Percentiles rank a stretch among this genome's conserved stretches.
phyloP scores from a whole-genome alignment of 73 alveolate species.

The Paramecium sonneborni region DNA sequence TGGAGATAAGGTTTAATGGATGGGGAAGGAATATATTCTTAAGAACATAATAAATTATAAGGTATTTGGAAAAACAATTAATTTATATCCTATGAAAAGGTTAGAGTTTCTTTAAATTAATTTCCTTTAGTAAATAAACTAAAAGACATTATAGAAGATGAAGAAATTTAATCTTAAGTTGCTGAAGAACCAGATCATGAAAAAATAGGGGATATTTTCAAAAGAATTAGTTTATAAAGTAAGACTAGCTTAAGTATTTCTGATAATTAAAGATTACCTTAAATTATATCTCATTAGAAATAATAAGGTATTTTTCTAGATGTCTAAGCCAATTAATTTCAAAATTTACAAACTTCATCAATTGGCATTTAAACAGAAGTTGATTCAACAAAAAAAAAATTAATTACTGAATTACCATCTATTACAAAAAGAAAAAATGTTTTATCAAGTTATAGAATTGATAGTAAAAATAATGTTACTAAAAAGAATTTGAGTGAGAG shows the following conservation, averaged over 20 bases:
- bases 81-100: background rate
- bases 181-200: conserved; percentile 56
- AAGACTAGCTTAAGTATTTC: background rate
- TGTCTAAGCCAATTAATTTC: background rate
- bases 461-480: background rate
- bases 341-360: background rate
- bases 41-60: background rate
- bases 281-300: background rate
- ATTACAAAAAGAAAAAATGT: background rate
- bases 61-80: conserved; percentile 46
- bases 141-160: conserved; percentile 44
- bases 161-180: background rate
- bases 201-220: conserved; percentile 18
- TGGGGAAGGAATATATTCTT: conserved; percentile 50
- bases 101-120: conserved; percentile 10
- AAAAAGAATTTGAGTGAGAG: background rate
- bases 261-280: background rate
- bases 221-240: background rate
- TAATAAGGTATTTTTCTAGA: background rate
- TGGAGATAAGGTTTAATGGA: conserved; percentile 62
- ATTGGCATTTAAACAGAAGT: conserved; percentile 19
- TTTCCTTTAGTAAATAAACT: conserved; percentile 6
- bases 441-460: background rate
- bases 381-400: background rate
- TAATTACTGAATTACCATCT: background rate